Conservation (phyloP, 805 yeast species). For the Saccharomycopsis sp. region DNA sequence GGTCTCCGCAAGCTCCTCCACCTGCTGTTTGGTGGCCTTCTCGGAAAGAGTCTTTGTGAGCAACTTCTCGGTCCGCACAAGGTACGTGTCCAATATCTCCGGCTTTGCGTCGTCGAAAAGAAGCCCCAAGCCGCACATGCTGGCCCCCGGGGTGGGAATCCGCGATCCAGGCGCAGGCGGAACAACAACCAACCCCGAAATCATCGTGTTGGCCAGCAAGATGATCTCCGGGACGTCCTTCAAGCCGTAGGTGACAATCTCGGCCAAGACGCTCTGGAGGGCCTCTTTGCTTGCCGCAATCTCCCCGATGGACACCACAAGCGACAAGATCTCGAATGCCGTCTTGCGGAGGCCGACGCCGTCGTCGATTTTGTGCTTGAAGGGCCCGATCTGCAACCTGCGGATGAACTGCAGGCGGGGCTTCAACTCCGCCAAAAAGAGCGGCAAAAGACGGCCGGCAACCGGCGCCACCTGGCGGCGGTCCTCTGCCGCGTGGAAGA, state of each 20-base stretch:
- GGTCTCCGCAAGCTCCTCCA: slow-evolving; percentile 13
- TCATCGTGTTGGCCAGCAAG: slow-evolving; percentile 10
- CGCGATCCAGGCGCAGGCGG: too few species aligned
- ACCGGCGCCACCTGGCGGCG: slow-evolving; percentile 35
- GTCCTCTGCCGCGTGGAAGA: slow-evolving; percentile 45
- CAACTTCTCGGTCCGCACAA: slow-evolving; percentile 10
- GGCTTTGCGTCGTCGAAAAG: slow-evolving; percentile 4
- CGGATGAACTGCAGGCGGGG: slow-evolving; percentile 53
- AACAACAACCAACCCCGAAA: slow-evolving; percentile 2
- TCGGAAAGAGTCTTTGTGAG: slow-evolving; percentile 15
- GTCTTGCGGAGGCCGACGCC: slow-evolving; percentile 69
- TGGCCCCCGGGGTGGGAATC: neutral
- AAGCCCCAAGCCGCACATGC: neutral
- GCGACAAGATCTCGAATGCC: slow-evolving; percentile 55
- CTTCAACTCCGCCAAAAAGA: slow-evolving; percentile 46
- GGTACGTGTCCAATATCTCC: slow-evolving; percentile 7
- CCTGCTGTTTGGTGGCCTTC: slow-evolving; percentile 19
- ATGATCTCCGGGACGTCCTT: slow-evolving; percentile 16
- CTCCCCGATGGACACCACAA: slow-evolving; percentile 1
- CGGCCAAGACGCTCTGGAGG: neutral
- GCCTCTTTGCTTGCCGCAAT: slow-evolving; percentile 2
- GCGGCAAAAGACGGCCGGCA: slow-evolving; percentile 37
- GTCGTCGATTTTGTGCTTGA: slow-evolving; percentile 73
- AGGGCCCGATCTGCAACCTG: slow-evolving; percentile 77
- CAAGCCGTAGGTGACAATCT: slow-evolving; percentile 17